phyloP scores from a whole-genome alignment of 352 stramenopile species.

The Phytopythium delawarense region DNA sequence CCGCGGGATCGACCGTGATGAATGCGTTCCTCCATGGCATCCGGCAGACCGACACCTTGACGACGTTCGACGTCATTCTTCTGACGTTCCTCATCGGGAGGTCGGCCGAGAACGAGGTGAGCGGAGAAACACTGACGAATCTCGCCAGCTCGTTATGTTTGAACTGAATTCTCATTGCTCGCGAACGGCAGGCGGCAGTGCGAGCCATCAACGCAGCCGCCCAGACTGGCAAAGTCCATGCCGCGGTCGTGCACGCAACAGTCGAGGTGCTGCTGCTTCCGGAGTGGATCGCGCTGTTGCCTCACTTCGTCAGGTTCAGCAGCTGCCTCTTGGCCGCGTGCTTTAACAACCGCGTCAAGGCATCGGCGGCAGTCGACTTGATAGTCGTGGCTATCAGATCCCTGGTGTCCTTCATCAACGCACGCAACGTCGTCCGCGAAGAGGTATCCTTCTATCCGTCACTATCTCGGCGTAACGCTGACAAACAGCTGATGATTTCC shows the following conservation, averaged over 20 bases:
- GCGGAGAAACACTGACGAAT: background rate
- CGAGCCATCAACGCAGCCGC: conserved; percentile 32
- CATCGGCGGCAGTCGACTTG: conserved; percentile 28
- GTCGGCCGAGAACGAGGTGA: conserved; percentile 60
- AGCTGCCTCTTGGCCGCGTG: conserved; percentile 47
- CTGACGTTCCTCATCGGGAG: conserved; percentile 59
- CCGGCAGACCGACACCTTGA: conserved; percentile 37
- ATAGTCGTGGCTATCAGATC: conserved; percentile 36
- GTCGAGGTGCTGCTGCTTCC: conserved; percentile 26
- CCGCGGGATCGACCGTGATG: conserved; percentile 40
- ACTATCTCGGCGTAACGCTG: background rate
- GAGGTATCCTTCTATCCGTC: conserved; percentile 29
- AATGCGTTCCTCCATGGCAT: conserved; percentile 43
- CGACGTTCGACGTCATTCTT: conserved; percentile 57
- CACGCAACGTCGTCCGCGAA: conserved; percentile 39
- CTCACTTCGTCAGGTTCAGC: conserved; percentile 48
- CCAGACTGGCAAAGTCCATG: conserved; percentile 33
- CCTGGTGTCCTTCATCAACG: conserved; percentile 33
- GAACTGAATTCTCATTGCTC: background rate
- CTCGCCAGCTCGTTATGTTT: background rate
- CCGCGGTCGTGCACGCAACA: conserved; percentile 24
- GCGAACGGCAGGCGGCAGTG: conserved; percentile 29
- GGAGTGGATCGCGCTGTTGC: conserved; percentile 40
- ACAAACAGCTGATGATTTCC: background rate
- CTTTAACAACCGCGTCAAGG: conserved; percentile 32